Percentiles rank a stretch among this genome's conserved stretches.
Conservation (phyloP, 192 early-diverging fungal genomes). For the Rhizophagus prolifer region DNA sequence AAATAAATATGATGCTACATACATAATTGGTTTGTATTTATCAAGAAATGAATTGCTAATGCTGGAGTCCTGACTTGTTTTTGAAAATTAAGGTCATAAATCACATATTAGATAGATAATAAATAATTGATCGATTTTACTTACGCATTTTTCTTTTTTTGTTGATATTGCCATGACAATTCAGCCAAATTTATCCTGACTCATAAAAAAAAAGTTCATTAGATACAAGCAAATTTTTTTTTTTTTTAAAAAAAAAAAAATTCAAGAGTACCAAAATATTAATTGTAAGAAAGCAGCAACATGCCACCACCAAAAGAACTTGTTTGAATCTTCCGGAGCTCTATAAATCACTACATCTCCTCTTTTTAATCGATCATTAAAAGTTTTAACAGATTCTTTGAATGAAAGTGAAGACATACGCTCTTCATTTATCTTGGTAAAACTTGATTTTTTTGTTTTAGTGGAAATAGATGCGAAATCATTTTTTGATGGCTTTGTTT, state of each 20-base stretch:
- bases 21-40: constrained; percentile 1
- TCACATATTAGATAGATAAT: neutral
- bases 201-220: neutral
- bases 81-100: neutral
- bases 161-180: constrained; percentile 13
- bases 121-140: neutral
- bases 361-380: constrained; percentile 1
- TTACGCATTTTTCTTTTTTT: neutral
- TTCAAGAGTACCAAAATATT: constrained; percentile 14
- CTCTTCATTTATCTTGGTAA: neutral
- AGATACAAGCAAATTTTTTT: too few species aligned
- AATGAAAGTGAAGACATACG: neutral
- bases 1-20: neutral
- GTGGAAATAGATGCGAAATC: neutral
- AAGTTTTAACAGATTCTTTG: neutral
- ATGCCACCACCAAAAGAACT: neutral
- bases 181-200: constrained; percentile 16
- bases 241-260: neutral
- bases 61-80: neutral
- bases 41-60: neutral
- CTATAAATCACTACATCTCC: constrained; percentile 9
- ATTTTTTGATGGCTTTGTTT: neutral
- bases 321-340: constrained; percentile 1
- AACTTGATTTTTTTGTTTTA: neutral
- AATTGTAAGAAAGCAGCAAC: constrained; percentile 15